Evolutionary conservation across 306 rosid species (phyloP).

Genomic region (Trifolium subterraneum): DNA sequence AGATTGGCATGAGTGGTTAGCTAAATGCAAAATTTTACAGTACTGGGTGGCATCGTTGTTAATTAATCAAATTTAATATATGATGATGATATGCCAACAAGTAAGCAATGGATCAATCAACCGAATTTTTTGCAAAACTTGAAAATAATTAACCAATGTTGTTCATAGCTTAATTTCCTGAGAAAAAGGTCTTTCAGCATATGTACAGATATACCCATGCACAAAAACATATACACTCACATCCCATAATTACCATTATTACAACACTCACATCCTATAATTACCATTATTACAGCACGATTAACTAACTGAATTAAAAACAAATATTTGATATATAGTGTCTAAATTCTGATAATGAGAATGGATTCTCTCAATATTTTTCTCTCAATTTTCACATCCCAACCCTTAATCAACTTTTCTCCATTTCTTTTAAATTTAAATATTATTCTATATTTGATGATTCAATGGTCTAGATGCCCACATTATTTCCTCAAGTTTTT

Average conservation of each 20-base stretch:
- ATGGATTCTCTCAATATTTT: too few relatives aligned
- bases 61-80: conserved; percentile 12
- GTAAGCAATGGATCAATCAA: conserved; percentile 22
- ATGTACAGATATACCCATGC: conserved; percentile 2
- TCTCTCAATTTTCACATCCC: too few relatives aligned
- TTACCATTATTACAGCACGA: not conserved
- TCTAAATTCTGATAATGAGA: not conserved
- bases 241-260: conserved; percentile 1
- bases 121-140: not conserved
- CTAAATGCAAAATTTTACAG: conserved; percentile 10
- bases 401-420: too few relatives aligned
- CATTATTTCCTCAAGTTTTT: too few relatives aligned
- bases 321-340: not conserved
- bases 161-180: not conserved
- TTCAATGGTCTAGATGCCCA: too few relatives aligned
- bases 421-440: too few relatives aligned
- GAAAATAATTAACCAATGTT: not conserved
- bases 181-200: not conserved
- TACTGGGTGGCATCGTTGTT: conserved; percentile 19
- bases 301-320: conserved; percentile 13
- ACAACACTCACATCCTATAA: not conserved
- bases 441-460: too few relatives aligned
- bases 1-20: conserved; percentile 35
- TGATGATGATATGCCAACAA: conserved; percentile 3
- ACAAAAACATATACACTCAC: not conserved